Evolutionary conservation across 176 grass and related monocot species (phyloP), one percentile per base, ranked within the genome.

Genomic region (Musa itinerans): DNA sequence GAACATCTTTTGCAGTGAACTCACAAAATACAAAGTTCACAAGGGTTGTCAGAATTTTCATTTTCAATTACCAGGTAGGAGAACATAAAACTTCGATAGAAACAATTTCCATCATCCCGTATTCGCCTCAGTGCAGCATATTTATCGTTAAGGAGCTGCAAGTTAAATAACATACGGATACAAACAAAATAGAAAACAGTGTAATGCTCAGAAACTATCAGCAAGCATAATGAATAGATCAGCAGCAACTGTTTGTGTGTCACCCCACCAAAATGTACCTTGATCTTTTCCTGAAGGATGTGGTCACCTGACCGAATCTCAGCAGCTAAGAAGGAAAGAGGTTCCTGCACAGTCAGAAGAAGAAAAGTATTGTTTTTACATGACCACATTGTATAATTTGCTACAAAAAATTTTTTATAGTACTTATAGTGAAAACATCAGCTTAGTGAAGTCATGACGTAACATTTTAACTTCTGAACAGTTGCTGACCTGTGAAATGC

Each of bases 1-100:
- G 3, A 15, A 21, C 9, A 68, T 23, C 27, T 5, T 15, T 68
- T 68, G 6, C n/a, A 56, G 13, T 34, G 34, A 12, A 56, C 10
- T 56, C 21, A 57, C n/a, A 14, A 55, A 16, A 27, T 55, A 15
- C 14, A 27, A 55, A 34, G 17, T 1, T 26, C 22, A 56, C 27
- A 11, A 2, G 16, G 15, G 8, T 26, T 68, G 1, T 68, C 2
- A 16, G 29, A 2, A 68, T 13, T 34, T 34, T 34, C 34, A 5
- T 15, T 57, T 53, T 9, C 50, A 58, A 63, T 63, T 89, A 99
- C 96, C 83, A 99, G 72, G 83, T 99, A 99, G 55, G 96, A 99
- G 80, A 94, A 99, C 96, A 99, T 99, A 86, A 99, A 99, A 80
- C 96, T 77, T 84, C 96, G 88, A 81, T 89, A 99, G 79, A 99